These are phyloP conservation scores for Lyophyllum semitale DNA, from an alignment of 768 basidiomycete species.

Conservation along the genomic window DNA sequence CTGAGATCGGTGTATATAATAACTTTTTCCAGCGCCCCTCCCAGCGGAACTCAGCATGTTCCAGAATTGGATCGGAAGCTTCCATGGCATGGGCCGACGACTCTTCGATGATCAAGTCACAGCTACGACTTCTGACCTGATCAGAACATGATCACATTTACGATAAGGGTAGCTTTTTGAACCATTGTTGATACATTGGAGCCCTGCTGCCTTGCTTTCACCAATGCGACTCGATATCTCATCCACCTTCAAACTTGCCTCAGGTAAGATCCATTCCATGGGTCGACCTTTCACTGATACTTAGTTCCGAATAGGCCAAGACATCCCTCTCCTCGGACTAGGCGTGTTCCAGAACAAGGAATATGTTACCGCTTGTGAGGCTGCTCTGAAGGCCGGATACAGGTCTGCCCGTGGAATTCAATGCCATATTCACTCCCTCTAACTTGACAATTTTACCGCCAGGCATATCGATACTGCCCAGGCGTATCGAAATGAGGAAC, in stretches of 20 bases:
- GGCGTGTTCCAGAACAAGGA: conserved; percentile 70
- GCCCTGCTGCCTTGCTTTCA: not conserved
- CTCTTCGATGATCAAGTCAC: too few species aligned
- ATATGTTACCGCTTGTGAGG: conserved; percentile 51
- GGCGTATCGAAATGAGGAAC: conserved; percentile 62
- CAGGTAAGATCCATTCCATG: not conserved
- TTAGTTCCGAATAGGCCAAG: conserved; percentile 40
- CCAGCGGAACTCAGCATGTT: too few species aligned
- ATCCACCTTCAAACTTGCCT: conserved; percentile 14
- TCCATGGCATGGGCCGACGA: too few species aligned
- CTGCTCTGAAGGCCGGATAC: conserved; percentile 67
- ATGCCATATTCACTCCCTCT: not conserved
- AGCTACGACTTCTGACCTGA: too few species aligned
- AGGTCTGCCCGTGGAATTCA: conserved; percentile 30
- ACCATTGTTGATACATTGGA: too few species aligned
- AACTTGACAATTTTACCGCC: not conserved
- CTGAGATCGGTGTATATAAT: too few species aligned
- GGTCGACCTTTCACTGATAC: not conserved
- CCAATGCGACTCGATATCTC: not conserved
- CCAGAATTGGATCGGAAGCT: too few species aligned
- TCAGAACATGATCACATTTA: too few species aligned
- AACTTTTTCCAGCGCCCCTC: too few species aligned
- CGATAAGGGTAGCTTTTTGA: too few species aligned
- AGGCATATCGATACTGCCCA: conserved; percentile 79
- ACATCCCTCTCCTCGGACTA: conserved; percentile 68